Conservation (phyloP, 495 filamentous ascomycete genomes). For the Apodospora peruviana region DNA sequence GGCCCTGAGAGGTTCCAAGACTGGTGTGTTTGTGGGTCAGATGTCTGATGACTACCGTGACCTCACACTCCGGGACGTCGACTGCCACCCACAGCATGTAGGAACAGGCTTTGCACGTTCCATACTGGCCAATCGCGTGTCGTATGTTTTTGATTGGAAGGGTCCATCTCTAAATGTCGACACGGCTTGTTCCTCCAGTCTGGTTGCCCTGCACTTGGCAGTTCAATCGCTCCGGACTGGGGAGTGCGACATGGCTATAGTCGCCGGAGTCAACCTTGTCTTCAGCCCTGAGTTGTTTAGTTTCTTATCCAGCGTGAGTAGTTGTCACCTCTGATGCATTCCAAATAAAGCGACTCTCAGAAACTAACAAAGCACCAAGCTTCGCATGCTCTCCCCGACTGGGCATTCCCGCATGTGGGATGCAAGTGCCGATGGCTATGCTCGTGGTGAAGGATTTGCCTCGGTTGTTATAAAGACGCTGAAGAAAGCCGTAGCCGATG, state of each 20-base stretch:
- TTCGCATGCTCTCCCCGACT: constrained; percentile 32
- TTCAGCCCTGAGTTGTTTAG: constrained; percentile 35
- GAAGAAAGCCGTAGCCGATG: constrained; percentile 37
- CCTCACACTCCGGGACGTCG: background rate
- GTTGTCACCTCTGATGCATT: too few relatives aligned
- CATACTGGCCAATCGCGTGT: constrained; percentile 44
- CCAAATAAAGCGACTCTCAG: too few relatives aligned
- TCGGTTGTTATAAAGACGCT: constrained; percentile 51
- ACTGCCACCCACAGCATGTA: constrained; percentile 13
- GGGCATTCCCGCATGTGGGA: constrained; percentile 53
- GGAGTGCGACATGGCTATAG: constrained; percentile 32
- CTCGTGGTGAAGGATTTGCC: constrained; percentile 52
- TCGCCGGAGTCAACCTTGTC: constrained; percentile 49
- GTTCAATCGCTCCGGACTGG: constrained; percentile 41
- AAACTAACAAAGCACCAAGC: constrained; percentile 26
- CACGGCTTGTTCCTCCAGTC: constrained; percentile 52
- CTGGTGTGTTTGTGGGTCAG: constrained; percentile 57
- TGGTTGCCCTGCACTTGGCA: constrained; percentile 48
- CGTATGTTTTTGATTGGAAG: constrained; percentile 40
- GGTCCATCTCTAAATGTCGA: constrained; percentile 39
- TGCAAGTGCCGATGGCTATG: constrained; percentile 55
- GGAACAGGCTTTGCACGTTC: constrained; percentile 20
- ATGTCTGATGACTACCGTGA: constrained; percentile 65
- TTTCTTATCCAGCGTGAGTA: too few relatives aligned
- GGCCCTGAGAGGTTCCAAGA: background rate